Conservation (phyloP, 495 filamentous ascomycete species). For the Aspergillus diversus region DNA sequence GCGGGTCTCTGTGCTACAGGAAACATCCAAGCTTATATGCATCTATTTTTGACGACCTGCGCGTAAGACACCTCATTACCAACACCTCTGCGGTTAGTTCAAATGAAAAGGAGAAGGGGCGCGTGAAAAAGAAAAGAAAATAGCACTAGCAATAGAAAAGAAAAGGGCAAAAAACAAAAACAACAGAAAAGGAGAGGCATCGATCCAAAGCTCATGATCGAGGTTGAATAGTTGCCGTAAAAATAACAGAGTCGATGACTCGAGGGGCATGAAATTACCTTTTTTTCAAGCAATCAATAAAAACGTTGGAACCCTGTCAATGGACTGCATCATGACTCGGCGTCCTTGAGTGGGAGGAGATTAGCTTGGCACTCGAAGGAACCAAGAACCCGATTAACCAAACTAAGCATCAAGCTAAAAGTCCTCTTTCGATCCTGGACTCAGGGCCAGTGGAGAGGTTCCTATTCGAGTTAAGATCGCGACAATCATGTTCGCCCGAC, state of each 20-base stretch:
- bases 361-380: neutral
- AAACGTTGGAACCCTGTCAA: neutral
- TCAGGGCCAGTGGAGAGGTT: too few species aligned
- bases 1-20: neutral
- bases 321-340: neutral
- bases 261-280: neutral
- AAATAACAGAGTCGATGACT: neutral
- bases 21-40: neutral
- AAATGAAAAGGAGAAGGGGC: neutral
- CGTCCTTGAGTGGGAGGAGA: too few species aligned
- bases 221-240: neutral
- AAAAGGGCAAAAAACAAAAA: neutral
- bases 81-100: neutral
- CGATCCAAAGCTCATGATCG: neutral
- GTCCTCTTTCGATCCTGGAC: neutral
- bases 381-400: neutral
- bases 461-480: neutral
- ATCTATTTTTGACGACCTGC: neutral
- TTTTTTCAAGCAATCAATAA: neutral
- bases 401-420: conserved; percentile 2
- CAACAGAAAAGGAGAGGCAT: neutral
- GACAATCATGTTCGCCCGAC: neutral
- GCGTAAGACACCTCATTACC: neutral
- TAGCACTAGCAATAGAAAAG: neutral
- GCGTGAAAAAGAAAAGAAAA: neutral